These are phyloP conservation scores for Ochromonas danica DNA, from an alignment of 108 stramenopile genomes.

Conservation along the genomic window DNA sequence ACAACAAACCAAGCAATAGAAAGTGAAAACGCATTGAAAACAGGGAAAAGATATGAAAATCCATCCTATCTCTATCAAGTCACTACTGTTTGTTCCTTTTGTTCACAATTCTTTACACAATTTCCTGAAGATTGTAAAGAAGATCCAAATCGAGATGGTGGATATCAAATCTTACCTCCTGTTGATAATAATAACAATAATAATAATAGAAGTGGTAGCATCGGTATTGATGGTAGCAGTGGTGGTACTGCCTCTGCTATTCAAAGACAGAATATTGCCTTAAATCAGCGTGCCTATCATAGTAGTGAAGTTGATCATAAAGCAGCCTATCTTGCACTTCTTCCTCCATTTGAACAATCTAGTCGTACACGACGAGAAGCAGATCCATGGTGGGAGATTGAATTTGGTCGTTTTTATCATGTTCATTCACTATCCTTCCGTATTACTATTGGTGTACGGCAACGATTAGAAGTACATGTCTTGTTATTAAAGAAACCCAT, in stretches of 20 bases:
- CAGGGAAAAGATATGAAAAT: background rate
- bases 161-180: too few species aligned
- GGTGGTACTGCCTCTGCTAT: background rate
- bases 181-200: too few species aligned
- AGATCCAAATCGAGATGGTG: too few species aligned
- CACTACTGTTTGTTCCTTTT: background rate
- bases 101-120: constrained; percentile 4
- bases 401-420: background rate
- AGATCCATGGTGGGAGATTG: constrained; percentile 30
- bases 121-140: background rate
- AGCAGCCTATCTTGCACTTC: background rate
- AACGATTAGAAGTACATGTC: background rate
- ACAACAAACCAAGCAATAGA: too few species aligned
- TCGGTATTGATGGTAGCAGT: background rate
- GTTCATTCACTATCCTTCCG: background rate
- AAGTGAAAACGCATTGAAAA: too few species aligned
- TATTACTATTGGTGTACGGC: background rate
- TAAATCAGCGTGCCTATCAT: background rate
- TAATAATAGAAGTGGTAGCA: background rate
- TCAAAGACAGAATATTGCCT: background rate
- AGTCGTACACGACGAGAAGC: background rate
- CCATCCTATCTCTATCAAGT: constrained; percentile 1
- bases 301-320: constrained; percentile 16
- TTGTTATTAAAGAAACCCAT: constrained; percentile 9
- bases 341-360: background rate